Evolutionary conservation across 2,329 filamentous ascomycete genomes (phyloP).

Genomic region (Helminthosporium solani): DNA sequence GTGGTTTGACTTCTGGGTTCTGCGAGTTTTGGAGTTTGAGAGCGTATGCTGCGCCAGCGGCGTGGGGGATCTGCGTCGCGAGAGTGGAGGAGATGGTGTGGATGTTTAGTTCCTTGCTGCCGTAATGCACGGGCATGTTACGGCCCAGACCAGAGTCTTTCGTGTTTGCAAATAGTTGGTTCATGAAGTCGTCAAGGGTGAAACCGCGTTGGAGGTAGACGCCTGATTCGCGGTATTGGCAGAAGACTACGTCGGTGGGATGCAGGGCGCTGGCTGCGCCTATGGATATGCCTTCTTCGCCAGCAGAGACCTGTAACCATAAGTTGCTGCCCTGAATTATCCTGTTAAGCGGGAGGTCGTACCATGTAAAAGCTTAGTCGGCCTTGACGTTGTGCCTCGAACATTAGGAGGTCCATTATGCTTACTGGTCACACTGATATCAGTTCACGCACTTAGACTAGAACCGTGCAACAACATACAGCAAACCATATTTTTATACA

Average conservation of each 20-base stretch:
- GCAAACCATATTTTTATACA: slow-evolving; percentile 66
- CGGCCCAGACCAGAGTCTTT: slow-evolving; percentile 78
- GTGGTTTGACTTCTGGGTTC: slow-evolving; percentile 61
- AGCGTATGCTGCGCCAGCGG: slow-evolving; percentile 82
- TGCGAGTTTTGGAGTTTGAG: slow-evolving; percentile 77
- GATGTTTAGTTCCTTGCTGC: slow-evolving; percentile 78
- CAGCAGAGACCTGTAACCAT: slow-evolving; percentile 64
- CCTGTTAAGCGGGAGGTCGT: slow-evolving; percentile 3
- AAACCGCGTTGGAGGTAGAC: slow-evolving; percentile 90
- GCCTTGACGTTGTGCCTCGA: slow-evolving; percentile 95
- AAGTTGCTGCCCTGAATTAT: background rate
- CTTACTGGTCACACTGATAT: slow-evolving; percentile 54
- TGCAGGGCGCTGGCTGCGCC: slow-evolving; percentile 81
- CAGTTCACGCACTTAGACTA: slow-evolving; percentile 2
- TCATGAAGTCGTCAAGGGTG: slow-evolving; percentile 87
- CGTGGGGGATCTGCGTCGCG: slow-evolving; percentile 87
- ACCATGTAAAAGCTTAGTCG: slow-evolving; percentile 97
- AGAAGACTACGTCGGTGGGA: slow-evolving; percentile 87
- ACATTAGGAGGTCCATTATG: slow-evolving; percentile 97
- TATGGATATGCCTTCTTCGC: slow-evolving; percentile 91
- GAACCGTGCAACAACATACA: slow-evolving; percentile 36
- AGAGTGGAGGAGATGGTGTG: slow-evolving; percentile 85
- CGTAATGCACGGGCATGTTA: slow-evolving; percentile 98
- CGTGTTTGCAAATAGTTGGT: slow-evolving; percentile 84
- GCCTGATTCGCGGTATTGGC: slow-evolving; percentile 91